Evolutionary conservation across 2,329 filamentous ascomycete species (phyloP), one percentile per base, ranked within the genome.

Genomic region (Oidium heveae): DNA sequence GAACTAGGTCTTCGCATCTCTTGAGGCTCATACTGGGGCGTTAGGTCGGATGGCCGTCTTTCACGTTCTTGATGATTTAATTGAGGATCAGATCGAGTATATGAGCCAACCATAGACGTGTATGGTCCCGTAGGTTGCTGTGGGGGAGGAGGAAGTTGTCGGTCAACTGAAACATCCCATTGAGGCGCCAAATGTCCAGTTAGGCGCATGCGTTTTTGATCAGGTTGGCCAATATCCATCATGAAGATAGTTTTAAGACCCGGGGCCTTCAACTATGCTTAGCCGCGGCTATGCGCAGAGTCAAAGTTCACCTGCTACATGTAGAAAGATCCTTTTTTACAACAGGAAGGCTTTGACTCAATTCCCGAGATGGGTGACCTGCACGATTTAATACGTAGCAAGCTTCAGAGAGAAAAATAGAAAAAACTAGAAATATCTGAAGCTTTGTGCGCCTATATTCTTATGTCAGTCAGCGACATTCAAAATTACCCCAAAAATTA

Each of bases 201-300:
- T 61, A 78, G 69, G 68, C 76, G 75, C 66, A 72, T 73, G 64
- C 76, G 74, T 70, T 79, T 79, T 64, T 66, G 68, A 63, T 78
- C 74, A 63, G 74, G 74, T 68, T 67, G 72, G 67, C 70, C 73
- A 69, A 69, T 69, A 69, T 79, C 76, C 76, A 79, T 79, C 71
- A 62, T 65, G 58, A 54, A 58, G 58, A 57, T 60, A 57, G 58
- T 56, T 28, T 6, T 28, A 3, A 3, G 24, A 28, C 24, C 24
- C 6, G 24, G 6, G 24, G 24, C 24, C 24, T 28, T 6, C 3
- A 28, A 6, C 24, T 28, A 3, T 28, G 24, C 24, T 28, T 28
- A 28, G 24, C 24, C 24, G 24, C 24, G 24, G 24, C 24, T 28
- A 28, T 28, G 24, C 24, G 24, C 24, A 28, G 24, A 28, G 6